Evolutionary conservation across 1,284 basidiomycete genomes (phyloP).

Genomic region (Mycena sp.): DNA sequence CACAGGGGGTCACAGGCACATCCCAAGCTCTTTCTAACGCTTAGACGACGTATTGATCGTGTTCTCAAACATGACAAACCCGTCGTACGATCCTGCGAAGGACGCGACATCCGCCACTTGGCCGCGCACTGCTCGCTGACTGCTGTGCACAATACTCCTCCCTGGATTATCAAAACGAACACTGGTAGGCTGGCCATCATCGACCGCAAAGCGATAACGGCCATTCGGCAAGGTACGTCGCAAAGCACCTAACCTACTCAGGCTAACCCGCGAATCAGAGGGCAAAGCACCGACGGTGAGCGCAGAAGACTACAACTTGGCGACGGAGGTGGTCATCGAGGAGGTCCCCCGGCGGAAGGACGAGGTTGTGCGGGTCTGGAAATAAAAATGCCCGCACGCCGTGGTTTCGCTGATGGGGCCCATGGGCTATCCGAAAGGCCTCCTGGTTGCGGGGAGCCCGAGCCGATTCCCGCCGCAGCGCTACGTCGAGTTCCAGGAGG

Average conservation of each 20-base stretch:
- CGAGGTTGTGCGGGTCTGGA: conserved; percentile 21
- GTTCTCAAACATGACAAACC: conserved; percentile 48
- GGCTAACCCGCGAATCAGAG: neutral
- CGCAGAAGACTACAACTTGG: conserved; percentile 23
- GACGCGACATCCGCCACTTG: too few species aligned
- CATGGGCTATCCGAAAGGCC: conserved; percentile 17
- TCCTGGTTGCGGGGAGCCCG: conserved; percentile 14
- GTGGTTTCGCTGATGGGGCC: conserved; percentile 19
- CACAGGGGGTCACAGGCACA: too few species aligned
- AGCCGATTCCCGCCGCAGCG: conserved; percentile 20
- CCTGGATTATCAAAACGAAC: conserved; percentile 20
- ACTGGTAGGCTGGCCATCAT: conserved; percentile 23
- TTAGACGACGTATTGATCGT: conserved; percentile 50
- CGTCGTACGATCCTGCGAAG: conserved; percentile 43
- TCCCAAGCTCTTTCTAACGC: too few species aligned
- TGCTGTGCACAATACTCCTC: conserved; percentile 20
- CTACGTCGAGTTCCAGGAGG: conserved; percentile 15
- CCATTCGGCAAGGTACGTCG: conserved; percentile 20
- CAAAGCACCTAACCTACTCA: neutral
- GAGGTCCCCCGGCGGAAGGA: conserved; percentile 22
- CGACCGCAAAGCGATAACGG: conserved; percentile 19
- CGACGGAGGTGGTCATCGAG: conserved; percentile 19
- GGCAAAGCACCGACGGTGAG: conserved; percentile 9
- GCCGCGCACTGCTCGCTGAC: too few species aligned
- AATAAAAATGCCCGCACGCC: conserved; percentile 16